Conservation (phyloP, 208 protist species). For the Tetramitus jugosus region DNA sequence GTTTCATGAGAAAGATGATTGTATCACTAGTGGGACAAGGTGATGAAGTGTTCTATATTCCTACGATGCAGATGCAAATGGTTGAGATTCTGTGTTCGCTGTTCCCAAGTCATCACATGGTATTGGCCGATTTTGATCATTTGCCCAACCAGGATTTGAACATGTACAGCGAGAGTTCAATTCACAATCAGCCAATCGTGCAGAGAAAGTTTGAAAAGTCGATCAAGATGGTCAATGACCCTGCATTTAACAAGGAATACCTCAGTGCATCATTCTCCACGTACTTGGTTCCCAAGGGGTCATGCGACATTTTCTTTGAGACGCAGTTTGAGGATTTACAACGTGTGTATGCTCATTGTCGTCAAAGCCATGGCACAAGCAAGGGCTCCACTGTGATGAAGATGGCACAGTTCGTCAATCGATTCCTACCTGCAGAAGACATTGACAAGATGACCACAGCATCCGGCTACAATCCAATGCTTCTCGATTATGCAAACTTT, state of each 20-base stretch:
- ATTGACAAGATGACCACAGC: slow-evolving; percentile 64
- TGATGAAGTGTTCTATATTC: slow-evolving; percentile 46
- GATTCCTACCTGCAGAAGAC: slow-evolving; percentile 62
- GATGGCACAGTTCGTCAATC: slow-evolving; percentile 66
- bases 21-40: background rate
- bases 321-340: slow-evolving; percentile 66
- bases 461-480: slow-evolving; percentile 67
- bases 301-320: slow-evolving; percentile 72
- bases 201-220: slow-evolving; percentile 43
- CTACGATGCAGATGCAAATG: slow-evolving; percentile 61
- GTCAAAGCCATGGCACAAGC: slow-evolving; percentile 53
- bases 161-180: slow-evolving; percentile 41
- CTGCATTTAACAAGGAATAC: no score
- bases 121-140: slow-evolving; percentile 57
- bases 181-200: slow-evolving; percentile 61
- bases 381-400: slow-evolving; percentile 37
- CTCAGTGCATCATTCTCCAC: slow-evolving; percentile 33
- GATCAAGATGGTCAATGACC: background rate
- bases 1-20: background rate
- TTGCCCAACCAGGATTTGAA: slow-evolving; percentile 52
- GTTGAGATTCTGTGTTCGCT: slow-evolving; percentile 57
- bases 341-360: slow-evolving; percentile 52
- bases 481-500: slow-evolving; percentile 65
- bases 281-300: slow-evolving; percentile 52
- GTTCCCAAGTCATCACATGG: slow-evolving; percentile 67